Conservation (phyloP, 176 grass and related monocot genomes). For the Stipa capillata region DNA sequence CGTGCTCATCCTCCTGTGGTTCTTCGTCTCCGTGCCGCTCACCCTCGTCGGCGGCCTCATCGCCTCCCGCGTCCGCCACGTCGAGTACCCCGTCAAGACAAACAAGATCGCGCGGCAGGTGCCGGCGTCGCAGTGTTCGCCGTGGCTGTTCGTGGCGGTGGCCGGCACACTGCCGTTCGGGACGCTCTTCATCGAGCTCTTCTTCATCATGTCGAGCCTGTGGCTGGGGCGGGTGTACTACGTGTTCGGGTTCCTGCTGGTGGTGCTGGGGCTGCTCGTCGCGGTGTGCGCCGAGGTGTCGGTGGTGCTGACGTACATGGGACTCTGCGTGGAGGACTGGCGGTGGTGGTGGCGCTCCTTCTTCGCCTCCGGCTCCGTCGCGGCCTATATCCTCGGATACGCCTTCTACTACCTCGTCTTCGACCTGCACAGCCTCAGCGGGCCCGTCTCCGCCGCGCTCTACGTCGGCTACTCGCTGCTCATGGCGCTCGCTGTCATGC, state of each 20-base stretch:
- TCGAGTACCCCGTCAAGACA: slow-evolving; percentile 42
- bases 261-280: slow-evolving; percentile 48
- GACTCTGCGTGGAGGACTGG: slow-evolving; percentile 59
- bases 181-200: slow-evolving; percentile 73
- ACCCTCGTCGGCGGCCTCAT: slow-evolving; percentile 40
- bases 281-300: slow-evolving; percentile 64
- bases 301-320: slow-evolving; percentile 56
- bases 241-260: slow-evolving; percentile 64
- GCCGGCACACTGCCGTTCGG: slow-evolving; percentile 56
- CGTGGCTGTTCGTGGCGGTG: slow-evolving; percentile 44
- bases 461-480: slow-evolving; percentile 68
- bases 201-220: slow-evolving; percentile 75
- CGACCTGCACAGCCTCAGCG: slow-evolving; percentile 70
- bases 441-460: slow-evolving; percentile 48
- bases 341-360: slow-evolving; percentile 76
- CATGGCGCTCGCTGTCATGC: slow-evolving; percentile 73
- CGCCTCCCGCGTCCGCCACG: slow-evolving; percentile 29
- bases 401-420: slow-evolving; percentile 62
- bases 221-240: slow-evolving; percentile 72
- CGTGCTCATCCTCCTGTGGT: slow-evolving; percentile 42
- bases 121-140: slow-evolving; percentile 34
- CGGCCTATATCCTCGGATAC: slow-evolving; percentile 48
- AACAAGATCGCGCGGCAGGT: slow-evolving; percentile 45
- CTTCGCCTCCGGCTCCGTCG: slow-evolving; percentile 64
- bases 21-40: slow-evolving; percentile 62